Conservation (phyloP, 306 rosid genomes). For the Quercus bicolor region DNA sequence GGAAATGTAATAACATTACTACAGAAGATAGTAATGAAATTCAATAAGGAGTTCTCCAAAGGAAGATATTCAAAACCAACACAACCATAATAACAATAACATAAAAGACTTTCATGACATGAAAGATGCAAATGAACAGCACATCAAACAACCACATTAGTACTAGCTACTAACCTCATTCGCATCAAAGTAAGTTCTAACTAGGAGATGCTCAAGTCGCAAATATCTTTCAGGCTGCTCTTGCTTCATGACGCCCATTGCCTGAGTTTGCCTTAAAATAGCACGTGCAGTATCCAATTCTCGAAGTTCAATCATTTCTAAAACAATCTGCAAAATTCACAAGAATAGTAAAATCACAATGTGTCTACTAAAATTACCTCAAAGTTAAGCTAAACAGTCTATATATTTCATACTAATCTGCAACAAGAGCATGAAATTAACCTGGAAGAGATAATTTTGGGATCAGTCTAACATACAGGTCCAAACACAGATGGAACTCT, state of each 20-base stretch:
- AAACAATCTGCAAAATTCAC: slow-evolving; percentile 66
- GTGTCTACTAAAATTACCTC: neutral
- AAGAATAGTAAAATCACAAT: neutral
- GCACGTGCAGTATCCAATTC: slow-evolving; percentile 98
- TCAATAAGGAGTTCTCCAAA: neutral
- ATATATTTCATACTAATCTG: neutral
- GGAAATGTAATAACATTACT: too few relatives aligned
- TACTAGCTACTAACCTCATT: slow-evolving; percentile 60
- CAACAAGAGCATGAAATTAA: neutral
- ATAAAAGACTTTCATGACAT: neutral
- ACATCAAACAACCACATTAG: neutral
- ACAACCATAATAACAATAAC: neutral
- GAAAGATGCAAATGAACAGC: neutral
- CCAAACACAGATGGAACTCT: neutral
- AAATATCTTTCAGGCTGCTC: slow-evolving; percentile 96
- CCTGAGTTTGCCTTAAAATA: slow-evolving; percentile 92
- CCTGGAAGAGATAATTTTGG: neutral
- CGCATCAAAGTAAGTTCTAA: slow-evolving; percentile 93
- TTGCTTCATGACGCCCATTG: slow-evolving; percentile 99
- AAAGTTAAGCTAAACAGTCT: neutral
- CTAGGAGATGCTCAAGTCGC: slow-evolving; percentile 96
- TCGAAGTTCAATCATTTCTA: slow-evolving; percentile 99
- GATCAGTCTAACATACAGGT: neutral
- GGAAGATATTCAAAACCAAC: neutral
- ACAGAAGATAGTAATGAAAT: neutral